Conservation (phyloP, 257 asterid species). For the Capsicum pubescens region DNA sequence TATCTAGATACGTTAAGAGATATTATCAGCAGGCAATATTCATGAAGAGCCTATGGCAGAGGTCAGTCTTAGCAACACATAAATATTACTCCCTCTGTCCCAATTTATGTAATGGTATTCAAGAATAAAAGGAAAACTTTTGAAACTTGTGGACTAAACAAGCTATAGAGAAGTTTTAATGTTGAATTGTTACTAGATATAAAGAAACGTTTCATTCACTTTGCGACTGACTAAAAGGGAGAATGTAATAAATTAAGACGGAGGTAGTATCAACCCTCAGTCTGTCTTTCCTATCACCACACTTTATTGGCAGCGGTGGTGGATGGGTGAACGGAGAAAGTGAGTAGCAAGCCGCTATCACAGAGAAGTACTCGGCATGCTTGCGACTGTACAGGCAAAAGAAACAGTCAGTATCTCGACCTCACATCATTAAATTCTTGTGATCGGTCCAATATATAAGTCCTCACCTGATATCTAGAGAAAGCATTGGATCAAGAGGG, state of each 20-base stretch:
- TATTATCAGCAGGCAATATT: background rate
- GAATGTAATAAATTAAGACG: too few species aligned
- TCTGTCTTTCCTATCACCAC: slow-evolving; percentile 68
- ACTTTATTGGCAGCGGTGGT: slow-evolving; percentile 68
- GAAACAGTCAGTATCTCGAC: slow-evolving; percentile 6
- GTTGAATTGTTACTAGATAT: background rate
- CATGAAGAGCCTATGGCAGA: background rate
- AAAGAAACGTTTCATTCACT: too few species aligned
- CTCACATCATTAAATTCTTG: background rate
- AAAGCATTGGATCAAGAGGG: slow-evolving; percentile 93
- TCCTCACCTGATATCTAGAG: slow-evolving; percentile 84
- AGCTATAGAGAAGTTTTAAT: too few species aligned
- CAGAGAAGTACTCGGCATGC: slow-evolving; percentile 88
- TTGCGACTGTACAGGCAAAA: slow-evolving; percentile 59
- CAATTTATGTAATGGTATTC: too few species aligned
- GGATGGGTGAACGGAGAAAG: slow-evolving; percentile 87
- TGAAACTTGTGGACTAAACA: too few species aligned
- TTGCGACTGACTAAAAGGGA: too few species aligned
- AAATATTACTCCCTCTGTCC: too few species aligned
- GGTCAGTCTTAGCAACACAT: background rate
- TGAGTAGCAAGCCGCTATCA: slow-evolving; percentile 83
- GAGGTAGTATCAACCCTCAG: slow-evolving; percentile 59
- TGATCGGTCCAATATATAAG: background rate
- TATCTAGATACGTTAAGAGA: slow-evolving; percentile 53
- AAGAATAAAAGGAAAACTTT: too few species aligned